Conservation (phyloP, 306 rosid species). For the Phaseolus lunatus region DNA sequence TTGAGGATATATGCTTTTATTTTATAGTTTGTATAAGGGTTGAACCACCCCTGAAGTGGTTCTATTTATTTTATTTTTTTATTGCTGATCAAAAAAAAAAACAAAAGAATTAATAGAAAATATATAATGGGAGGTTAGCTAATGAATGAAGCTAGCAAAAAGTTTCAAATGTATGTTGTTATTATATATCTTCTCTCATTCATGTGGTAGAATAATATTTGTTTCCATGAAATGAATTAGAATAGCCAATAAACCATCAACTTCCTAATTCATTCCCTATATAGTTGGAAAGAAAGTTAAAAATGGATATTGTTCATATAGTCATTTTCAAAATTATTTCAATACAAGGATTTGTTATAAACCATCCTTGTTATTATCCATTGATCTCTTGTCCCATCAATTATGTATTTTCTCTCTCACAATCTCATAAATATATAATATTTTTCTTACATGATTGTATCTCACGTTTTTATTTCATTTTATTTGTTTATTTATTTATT, state of each 20-base stretch:
- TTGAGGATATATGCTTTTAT: no score
- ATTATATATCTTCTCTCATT: neutral
- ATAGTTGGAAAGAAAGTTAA: conserved; percentile 1
- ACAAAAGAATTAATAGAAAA: no score
- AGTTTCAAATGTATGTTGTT: neutral
- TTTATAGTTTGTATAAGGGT: no score
- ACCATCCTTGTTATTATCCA: conserved; percentile 2
- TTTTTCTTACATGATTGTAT: neutral
- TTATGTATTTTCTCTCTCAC: neutral
- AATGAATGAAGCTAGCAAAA: neutral
- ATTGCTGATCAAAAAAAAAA: no score
- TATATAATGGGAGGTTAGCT: no score
- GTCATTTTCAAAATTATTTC: conserved; percentile 34
- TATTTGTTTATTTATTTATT: neutral
- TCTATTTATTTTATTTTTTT: no score
- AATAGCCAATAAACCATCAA: neutral
- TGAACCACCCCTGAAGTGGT: no score
- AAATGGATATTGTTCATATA: neutral
- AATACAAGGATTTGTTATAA: conserved; percentile 28
- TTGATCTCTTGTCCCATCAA: neutral
- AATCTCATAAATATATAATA: neutral
- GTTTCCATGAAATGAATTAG: neutral
- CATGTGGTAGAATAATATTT: neutral
- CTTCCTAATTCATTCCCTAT: conserved; percentile 17
- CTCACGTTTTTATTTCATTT: neutral